Evolutionary conservation across 139 green algal species (phyloP), one percentile per base, ranked within the genome.

Genomic region (Chlamydomonas schloesseri): DNA sequence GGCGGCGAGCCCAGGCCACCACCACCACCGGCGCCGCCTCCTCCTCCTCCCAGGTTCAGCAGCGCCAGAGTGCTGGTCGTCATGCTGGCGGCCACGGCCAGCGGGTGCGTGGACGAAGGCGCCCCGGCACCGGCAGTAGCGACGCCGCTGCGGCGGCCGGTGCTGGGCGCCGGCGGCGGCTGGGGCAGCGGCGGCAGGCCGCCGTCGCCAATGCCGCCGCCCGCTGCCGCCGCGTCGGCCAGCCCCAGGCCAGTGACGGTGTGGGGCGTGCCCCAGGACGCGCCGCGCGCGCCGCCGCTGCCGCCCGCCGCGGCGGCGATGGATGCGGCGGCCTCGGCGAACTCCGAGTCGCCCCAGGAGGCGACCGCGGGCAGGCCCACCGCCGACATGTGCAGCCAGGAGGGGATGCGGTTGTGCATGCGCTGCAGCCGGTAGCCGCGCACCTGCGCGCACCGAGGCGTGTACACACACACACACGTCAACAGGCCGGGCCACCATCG

Each of bases 371-470:
- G 81, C 73, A 91, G 73, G 36, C 77, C 67, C 31, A 87, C 46
- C 10, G 73, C 64, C 36, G 80, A 80, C 84, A 92, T 88, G 88
- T 90, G 84, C 57, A 92, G 84, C 84, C 84, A 92, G 0, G 84
- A 90, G 42, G 88, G 88, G 42, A 92, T 76, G 71, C 68, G 69
- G 82, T 65, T 83, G 72, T 73, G 65, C 70, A 89, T 87, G 75
- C 62, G 58, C 29, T 68, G 28, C 58, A 87, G 70, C 10, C 72
- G 69, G 58, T 85, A 68, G 64, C 87, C 87, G 42, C 81, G 71
- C 20, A 75, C 58, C 86, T 86, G 73, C n/a, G n/a, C n/a, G n/a
- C n/a, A n/a, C n/a, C n/a, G n/a, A n/a, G n/a, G n/a, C n/a, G n/a
- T n/a, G n/a, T n/a, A n/a, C n/a, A n/a, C n/a, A n/a, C n/a, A n/a